These are phyloP conservation scores for Neoscytalidium dimidiatum DNA, from an alignment of 2,329 filamentous ascomycete species.

Conservation along the genomic window DNA sequence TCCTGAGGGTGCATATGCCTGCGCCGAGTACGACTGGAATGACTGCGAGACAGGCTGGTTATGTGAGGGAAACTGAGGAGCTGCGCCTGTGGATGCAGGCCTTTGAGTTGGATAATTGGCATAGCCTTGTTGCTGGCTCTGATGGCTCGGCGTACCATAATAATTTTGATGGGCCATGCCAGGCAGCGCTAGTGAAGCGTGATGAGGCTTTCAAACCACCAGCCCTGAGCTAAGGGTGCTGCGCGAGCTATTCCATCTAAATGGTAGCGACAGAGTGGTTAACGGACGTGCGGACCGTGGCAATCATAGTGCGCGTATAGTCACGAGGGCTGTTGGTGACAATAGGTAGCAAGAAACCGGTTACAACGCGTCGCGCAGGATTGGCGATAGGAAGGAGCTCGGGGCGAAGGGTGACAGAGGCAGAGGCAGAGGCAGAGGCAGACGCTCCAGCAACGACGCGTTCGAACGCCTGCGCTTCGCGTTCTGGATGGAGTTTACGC, in stretches of 20 bases:
- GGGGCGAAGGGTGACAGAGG: not conserved
- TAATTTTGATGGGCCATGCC: conserved; percentile 14
- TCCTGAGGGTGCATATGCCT: not conserved
- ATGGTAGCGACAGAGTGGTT: not conserved
- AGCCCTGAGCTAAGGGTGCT: not conserved
- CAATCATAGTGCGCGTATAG: not conserved
- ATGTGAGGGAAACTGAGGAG: not conserved
- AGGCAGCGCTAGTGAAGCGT: not conserved
- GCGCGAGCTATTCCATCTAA: not conserved
- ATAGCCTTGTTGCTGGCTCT: not conserved
- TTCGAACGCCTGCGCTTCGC: not conserved
- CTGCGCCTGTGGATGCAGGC: not conserved
- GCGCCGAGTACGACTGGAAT: not conserved
- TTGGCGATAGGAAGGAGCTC: not conserved
- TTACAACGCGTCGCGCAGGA: not conserved
- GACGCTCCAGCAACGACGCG: conserved; percentile 1
- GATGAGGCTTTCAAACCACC: too few relatives aligned
- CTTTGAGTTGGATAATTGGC: not conserved
- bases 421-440: not conserved
- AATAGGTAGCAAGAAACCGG: too few relatives aligned
- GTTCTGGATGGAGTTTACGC: not conserved
- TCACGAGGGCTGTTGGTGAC: not conserved
- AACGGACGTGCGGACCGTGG: not conserved
- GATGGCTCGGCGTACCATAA: not conserved
- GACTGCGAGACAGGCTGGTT: not conserved